A percentile compares a stretch with the other conserved stretches of the same genome.
These are phyloP conservation scores for Beauveria scarabaeidicola DNA, from an alignment of 2,329 filamentous ascomycete species.

Conservation along the genomic window DNA sequence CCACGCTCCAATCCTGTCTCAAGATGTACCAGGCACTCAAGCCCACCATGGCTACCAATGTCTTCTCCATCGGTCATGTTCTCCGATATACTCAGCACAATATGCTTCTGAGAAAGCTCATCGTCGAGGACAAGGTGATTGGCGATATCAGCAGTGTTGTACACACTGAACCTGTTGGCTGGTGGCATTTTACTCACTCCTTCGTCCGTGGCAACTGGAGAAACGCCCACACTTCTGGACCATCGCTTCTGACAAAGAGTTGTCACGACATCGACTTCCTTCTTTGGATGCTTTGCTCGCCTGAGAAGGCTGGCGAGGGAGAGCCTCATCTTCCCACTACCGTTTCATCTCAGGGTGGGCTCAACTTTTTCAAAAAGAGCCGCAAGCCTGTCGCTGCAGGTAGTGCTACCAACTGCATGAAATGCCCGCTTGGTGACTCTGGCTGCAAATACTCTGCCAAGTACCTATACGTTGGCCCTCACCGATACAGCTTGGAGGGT, in stretches of 20 bases:
- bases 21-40: constrained; percentile 57
- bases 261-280: constrained; percentile 94
- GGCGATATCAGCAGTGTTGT: constrained; percentile 80
- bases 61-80: constrained; percentile 93
- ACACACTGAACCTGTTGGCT: constrained; percentile 90
- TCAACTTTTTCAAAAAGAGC: constrained; percentile 68
- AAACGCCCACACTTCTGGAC: constrained; percentile 65
- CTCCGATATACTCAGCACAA: constrained; percentile 91
- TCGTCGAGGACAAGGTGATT: constrained; percentile 66
- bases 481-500: constrained; percentile 49
- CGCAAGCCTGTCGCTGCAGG: constrained; percentile 72
- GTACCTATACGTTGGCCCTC: constrained; percentile 67
- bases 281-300: constrained; percentile 81
- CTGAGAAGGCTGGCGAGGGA: constrained; percentile 35
- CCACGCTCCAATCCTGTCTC: constrained; percentile 68
- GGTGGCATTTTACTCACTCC: constrained; percentile 90
- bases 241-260: constrained; percentile 83
- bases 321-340: constrained; percentile 63
- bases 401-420: constrained; percentile 75
- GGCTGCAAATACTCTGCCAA: constrained; percentile 80
- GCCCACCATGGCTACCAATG: constrained; percentile 24
- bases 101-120: constrained; percentile 67
- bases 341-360: constrained; percentile 65
- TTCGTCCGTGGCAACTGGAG: constrained; percentile 95
- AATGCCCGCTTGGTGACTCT: constrained; percentile 56